phyloP scores from a whole-genome alignment of 306 rosid species.

The Vigna radiata region DNA sequence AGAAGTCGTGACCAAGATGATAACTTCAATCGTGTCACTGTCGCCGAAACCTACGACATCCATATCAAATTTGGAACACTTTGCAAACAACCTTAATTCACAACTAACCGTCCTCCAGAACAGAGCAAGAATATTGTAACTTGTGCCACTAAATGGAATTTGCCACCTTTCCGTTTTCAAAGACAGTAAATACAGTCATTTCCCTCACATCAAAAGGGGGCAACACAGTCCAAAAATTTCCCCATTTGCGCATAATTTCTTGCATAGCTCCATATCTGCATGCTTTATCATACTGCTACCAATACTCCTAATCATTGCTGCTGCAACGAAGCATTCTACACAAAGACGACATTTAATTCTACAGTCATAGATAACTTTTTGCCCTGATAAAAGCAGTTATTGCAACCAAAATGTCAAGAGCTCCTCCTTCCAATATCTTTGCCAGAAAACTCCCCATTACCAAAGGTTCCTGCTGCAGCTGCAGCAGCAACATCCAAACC shows the following conservation, averaged over 20 bases:
- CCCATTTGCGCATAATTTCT: not conserved
- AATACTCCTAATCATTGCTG: not conserved
- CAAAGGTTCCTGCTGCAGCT: slow-evolving; percentile 64
- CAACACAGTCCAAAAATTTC: slow-evolving; percentile 29
- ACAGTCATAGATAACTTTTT: slow-evolving; percentile 6
- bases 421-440: slow-evolving; percentile 70
- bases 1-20: slow-evolving; percentile 2
- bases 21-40: slow-evolving; percentile 35
- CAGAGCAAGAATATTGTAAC: slow-evolving; percentile 4
- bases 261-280: slow-evolving; percentile 4
- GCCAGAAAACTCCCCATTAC: slow-evolving; percentile 65
- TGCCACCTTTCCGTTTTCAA: slow-evolving; percentile 18
- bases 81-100: slow-evolving; percentile 18
- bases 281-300: not conserved
- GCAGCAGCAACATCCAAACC: slow-evolving; percentile 66
- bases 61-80: not conserved
- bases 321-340: slow-evolving; percentile 37
- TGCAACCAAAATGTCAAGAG: slow-evolving; percentile 45
- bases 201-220: slow-evolving; percentile 1
- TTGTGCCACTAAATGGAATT: slow-evolving; percentile 4
- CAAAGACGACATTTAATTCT: slow-evolving; percentile 22
- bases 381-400: not conserved
- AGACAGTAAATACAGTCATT: not conserved
- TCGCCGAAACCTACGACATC: slow-evolving; percentile 33
- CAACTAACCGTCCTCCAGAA: not conserved